Evolutionary conservation across 192 early-diverging fungal genomes (phyloP), one percentile per base, ranked within the genome.

Genomic region (Geosiphon pyriformis): DNA sequence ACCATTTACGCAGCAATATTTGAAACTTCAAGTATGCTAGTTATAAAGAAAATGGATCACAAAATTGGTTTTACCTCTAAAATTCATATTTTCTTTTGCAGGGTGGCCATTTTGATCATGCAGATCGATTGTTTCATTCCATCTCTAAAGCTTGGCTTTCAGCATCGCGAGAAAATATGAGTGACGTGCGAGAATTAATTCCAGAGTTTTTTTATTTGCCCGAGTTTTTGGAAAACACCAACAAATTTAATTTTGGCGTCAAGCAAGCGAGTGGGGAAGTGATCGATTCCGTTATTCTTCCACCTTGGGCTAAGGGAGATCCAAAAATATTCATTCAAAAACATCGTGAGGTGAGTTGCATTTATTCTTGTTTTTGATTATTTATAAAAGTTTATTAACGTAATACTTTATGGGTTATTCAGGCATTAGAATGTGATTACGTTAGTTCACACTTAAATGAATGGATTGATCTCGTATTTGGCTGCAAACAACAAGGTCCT

Each of bases 171-270:
- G 85, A 85, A 49, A 86, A 87, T 25, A 88, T 88, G 69, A 85
- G 87, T 20, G 89, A 92, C 69, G 95, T 98, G 3, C 88, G 91
- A 62, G 95, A 98, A 74, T 85, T 98, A 29, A 94, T 94, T 11
- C 95, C 95, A 3, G 94, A 98, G 75, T 98, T 98, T 74, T 98
- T 89, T 65, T 98, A 93, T 76, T 66, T 94, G 69, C 95, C 95
- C 1, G 93, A 96, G 59, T 96, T 95, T 62, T 76, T 98, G 67
- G 72, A 78, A 68, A 92, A 92, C 59, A 77, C 78, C n/a, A 88
- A 87, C 59, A 77, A 76, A 37, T 80, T 88, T 67, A 79, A 90
- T 47, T 87, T 87, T 57, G 85, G 84, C 37, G 69, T 73, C 10
- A 80, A 80, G 51, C 83, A 81, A 75, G 78, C 76, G 4, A 82